phyloP scores from a whole-genome alignment of 2,329 filamentous ascomycete species.

The Xylariaceae sp. region DNA sequence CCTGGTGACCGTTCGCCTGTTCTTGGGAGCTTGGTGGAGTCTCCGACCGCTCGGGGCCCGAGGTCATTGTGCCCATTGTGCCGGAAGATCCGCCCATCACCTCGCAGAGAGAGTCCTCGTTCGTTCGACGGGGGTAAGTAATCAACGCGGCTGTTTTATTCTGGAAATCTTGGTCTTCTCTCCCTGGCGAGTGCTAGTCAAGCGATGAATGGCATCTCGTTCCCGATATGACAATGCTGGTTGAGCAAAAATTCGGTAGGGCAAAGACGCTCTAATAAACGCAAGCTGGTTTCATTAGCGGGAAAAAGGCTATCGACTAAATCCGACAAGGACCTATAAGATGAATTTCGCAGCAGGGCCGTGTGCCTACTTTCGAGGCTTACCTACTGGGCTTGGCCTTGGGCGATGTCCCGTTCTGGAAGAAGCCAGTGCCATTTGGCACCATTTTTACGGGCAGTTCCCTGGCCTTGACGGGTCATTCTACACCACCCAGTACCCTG shows the following conservation, averaged over 20 bases:
- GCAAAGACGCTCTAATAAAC: slow-evolving; percentile 17
- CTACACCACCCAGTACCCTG: neutral
- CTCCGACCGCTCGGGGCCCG: slow-evolving; percentile 13
- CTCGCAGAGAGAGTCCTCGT: slow-evolving; percentile 13
- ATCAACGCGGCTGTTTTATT: slow-evolving; percentile 9
- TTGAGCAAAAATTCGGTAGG: slow-evolving; percentile 6
- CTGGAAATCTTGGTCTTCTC: slow-evolving; percentile 2
- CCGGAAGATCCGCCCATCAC: slow-evolving; percentile 18
- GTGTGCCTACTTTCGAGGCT: slow-evolving; percentile 12
- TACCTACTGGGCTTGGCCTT: slow-evolving; percentile 10
- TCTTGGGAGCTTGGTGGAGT: slow-evolving; percentile 13
- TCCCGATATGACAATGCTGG: slow-evolving; percentile 9
- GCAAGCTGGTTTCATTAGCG: slow-evolving; percentile 15
- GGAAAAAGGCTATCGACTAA: slow-evolving; percentile 16
- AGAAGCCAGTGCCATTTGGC: slow-evolving; percentile 14
- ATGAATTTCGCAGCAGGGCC: slow-evolving; percentile 8
- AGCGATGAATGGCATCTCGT: slow-evolving; percentile 12
- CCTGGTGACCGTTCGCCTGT: slow-evolving; percentile 18
- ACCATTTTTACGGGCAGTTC: slow-evolving; percentile 8
- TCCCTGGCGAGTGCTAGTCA: neutral
- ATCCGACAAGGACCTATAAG: slow-evolving; percentile 16
- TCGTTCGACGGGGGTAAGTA: slow-evolving; percentile 5
- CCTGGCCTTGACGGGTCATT: slow-evolving; percentile 11
- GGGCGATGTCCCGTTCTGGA: slow-evolving; percentile 12
- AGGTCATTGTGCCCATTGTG: slow-evolving; percentile 10